Conservation (phyloP, 1,139 yeast species). For the Debaryomyces udenii region DNA sequence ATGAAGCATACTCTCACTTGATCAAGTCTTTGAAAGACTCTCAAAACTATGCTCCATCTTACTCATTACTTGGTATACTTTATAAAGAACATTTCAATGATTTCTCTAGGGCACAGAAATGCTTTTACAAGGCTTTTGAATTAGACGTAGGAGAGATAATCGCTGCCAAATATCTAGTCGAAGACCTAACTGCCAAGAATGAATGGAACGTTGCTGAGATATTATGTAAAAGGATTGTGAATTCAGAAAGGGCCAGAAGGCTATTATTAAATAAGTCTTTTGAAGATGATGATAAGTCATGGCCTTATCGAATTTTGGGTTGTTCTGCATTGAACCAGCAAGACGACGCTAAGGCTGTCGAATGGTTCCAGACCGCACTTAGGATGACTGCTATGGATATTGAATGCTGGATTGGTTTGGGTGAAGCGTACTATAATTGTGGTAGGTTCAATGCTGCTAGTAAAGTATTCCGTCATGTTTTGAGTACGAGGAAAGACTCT, state of each 20-base stretch:
- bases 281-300: conserved; percentile 45
- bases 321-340: conserved; percentile 72
- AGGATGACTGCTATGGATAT: conserved; percentile 67
- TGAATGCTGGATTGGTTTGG: conserved; percentile 90
- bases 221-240: conserved; percentile 63
- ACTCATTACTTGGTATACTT: conserved; percentile 75
- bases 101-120: conserved; percentile 71
- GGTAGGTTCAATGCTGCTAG: conserved; percentile 87
- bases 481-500: conserved; percentile 42
- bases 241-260: conserved; percentile 63
- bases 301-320: conserved; percentile 93
- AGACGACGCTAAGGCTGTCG: conserved; percentile 79
- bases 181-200: conserved; percentile 60
- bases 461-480: conserved; percentile 75
- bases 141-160: conserved; percentile 72
- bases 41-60: conserved; percentile 72
- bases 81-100: conserved; percentile 65
- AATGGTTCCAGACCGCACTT: conserved; percentile 85
- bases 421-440: conserved; percentile 85
- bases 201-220: conserved; percentile 90
- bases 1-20: conserved; percentile 51
- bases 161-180: conserved; percentile 75
- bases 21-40: conserved; percentile 66
- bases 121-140: conserved; percentile 90
- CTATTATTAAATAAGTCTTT: conserved; percentile 42